These are phyloP conservation scores for Sordariomycetes sp. DNA, from an alignment of 2,329 filamentous ascomycete species.

Conservation along the genomic window DNA sequence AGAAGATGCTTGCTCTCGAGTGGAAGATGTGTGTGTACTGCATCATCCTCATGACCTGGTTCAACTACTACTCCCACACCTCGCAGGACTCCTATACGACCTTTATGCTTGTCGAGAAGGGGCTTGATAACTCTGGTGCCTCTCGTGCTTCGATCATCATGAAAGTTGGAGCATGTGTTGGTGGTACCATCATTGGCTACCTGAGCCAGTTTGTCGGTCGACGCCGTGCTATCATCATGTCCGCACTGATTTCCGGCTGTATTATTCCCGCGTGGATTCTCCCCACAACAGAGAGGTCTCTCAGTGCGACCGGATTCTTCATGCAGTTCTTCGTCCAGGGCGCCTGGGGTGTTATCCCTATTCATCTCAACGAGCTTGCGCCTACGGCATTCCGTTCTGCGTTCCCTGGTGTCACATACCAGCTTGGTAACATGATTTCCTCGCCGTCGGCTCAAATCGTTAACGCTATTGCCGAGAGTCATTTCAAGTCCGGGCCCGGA, in stretches of 20 bases:
- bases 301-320: conserved; percentile 58
- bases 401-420: conserved; percentile 61
- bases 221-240: conserved; percentile 50
- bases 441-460: conserved; percentile 63
- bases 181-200: conserved; percentile 62
- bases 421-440: conserved; percentile 63
- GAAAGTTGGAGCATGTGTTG: conserved; percentile 66
- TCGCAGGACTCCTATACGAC: conserved; percentile 70
- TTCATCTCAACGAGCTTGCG: conserved; percentile 65
- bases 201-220: conserved; percentile 63
- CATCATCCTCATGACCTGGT: conserved; percentile 52
- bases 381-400: conserved; percentile 62
- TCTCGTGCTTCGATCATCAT: conserved; percentile 64
- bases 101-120: conserved; percentile 46
- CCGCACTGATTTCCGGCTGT: conserved; percentile 41
- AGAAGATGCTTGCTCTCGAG: conserved; percentile 63
- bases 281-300: conserved; percentile 36
- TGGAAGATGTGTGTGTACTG: conserved; percentile 66
- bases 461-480: conserved; percentile 59
- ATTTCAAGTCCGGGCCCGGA: conserved; percentile 48
- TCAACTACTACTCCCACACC: conserved; percentile 65
- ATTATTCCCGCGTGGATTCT: conserved; percentile 62
- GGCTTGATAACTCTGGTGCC: conserved; percentile 33
- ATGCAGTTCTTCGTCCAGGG: conserved; percentile 70
- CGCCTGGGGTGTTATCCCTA: conserved; percentile 64